phyloP scores from a whole-genome alignment of 257 asterid species.

The Rhazya stricta region DNA sequence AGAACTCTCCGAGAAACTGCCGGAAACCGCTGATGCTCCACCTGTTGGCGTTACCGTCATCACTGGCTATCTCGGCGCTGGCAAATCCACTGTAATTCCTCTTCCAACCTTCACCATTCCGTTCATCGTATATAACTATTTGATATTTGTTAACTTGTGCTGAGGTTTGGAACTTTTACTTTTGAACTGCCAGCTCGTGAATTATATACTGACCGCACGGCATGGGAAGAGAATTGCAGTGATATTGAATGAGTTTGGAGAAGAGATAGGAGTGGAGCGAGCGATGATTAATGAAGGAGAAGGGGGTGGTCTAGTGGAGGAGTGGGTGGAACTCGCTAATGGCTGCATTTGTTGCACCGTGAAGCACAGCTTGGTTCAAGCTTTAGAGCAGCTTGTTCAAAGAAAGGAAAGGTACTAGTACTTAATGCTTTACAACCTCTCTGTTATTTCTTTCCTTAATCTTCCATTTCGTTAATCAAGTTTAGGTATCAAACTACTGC shows the following conservation, averaged over 20 bases:
- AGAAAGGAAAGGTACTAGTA: constrained; percentile 72
- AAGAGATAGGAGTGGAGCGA: constrained; percentile 93
- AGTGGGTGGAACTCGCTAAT: constrained; percentile 97
- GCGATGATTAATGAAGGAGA: constrained; percentile 99
- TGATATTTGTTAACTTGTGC: background rate
- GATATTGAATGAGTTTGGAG: constrained; percentile 92
- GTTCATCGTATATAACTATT: background rate
- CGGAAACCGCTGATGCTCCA: constrained; percentile 33
- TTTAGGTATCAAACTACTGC: background rate
- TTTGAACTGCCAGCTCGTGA: constrained; percentile 55
- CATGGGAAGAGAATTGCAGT: constrained; percentile 95
- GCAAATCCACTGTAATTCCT: constrained; percentile 78
- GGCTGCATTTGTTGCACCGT: constrained; percentile 97
- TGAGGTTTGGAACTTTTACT: background rate
- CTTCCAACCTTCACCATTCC: background rate
- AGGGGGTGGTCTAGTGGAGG: constrained; percentile 87
- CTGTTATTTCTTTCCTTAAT: background rate
- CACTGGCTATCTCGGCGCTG: constrained; percentile 97
- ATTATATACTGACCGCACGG: constrained; percentile 57
- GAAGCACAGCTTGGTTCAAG: constrained; percentile 97
- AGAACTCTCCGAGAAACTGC: constrained; percentile 15
- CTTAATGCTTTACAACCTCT: background rate
- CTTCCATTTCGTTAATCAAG: background rate
- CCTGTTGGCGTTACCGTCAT: constrained; percentile 91
- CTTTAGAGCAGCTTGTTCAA: constrained; percentile 95